phyloP scores from a whole-genome alignment of 2,329 filamentous ascomycete genomes.

The Ophiostoma populinum region DNA sequence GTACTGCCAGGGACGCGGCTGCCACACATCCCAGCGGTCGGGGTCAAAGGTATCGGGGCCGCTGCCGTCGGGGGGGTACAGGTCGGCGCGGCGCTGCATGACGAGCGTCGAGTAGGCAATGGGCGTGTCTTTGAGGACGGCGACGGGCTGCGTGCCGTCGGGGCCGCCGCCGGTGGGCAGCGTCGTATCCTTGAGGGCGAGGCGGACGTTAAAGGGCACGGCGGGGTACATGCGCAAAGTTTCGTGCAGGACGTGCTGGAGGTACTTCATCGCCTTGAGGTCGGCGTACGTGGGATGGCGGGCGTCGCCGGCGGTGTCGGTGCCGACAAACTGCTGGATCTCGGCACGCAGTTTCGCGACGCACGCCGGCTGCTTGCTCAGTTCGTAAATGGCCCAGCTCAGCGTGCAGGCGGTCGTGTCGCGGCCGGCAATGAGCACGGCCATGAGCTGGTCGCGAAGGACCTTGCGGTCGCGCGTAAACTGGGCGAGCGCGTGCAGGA shows the following conservation, averaged over 20 bases:
- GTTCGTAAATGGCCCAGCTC: conserved; percentile 69
- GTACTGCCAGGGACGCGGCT: conserved; percentile 52
- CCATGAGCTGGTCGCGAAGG: conserved; percentile 70
- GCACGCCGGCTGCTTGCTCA: conserved; percentile 51
- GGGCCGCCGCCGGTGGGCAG: conserved; percentile 55
- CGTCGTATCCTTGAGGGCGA: conserved; percentile 54
- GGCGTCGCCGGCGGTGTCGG: conserved; percentile 12
- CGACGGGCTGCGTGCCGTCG: conserved; percentile 42
- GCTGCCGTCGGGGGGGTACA: conserved; percentile 36
- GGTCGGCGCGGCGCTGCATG: conserved; percentile 53
- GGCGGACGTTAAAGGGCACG: conserved; percentile 64
- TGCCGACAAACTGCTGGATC: conserved; percentile 50
- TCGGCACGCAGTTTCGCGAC: conserved; percentile 55
- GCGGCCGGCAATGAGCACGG: conserved; percentile 66
- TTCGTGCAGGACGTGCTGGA: conserved; percentile 58
- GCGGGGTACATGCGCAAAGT: conserved; percentile 60
- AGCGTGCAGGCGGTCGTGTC: conserved; percentile 77
- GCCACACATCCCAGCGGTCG: conserved; percentile 47
- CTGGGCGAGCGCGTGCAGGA: conserved; percentile 67
- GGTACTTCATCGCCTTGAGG: conserved; percentile 76
- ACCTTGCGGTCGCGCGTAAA: conserved; percentile 58
- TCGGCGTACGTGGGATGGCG: conserved; percentile 55
- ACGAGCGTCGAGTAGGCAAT: conserved; percentile 50
- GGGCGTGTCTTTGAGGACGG: conserved; percentile 46
- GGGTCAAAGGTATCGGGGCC: conserved; percentile 39